Base-by-base conservation (phyloP, 176 grass and related monocot genomes). In the Musa beccarii region DNA sequence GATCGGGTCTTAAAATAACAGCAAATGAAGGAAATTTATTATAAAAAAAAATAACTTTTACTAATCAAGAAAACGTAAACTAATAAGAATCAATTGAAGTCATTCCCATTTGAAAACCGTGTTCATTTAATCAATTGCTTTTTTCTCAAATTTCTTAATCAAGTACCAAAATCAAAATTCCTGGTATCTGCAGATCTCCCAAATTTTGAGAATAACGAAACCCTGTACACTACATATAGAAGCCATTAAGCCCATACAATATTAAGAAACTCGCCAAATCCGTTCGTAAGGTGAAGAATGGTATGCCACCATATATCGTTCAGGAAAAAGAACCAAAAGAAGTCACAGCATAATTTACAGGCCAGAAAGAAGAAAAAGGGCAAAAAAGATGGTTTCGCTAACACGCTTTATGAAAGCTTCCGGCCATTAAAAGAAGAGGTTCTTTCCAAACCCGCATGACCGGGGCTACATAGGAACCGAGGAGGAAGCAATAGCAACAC, bases 281-380 rank as follows among this genome's bases (percentile, higher is more conserved):
- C 34, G 4, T 43, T 43, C 4, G 34, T 43, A 43, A 43, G 34
- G 34, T 6, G 34, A 43, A 43, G 34, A 43, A 43, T 6, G 34
- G 34, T 43, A 61, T 61, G 15, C 57, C 57, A 61, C 20, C 34
- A 61, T 7, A 61, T 61, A 61, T 21, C 3, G n/a, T 61, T 61
- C 15, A 70, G 66, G 9, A 70, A 49, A 51, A 20, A 70, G 21
- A 70, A 70, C 50, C 16, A 7, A 20, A 51, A 11, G 49, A 51
- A 51, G 34, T 22, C 22, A 11, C 19, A 17, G 68, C 49, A 17
- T 11, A 51, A 51, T 51, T 70, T 51, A 49, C 68, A 22, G 19
- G 8, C 62, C 67, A 69, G 67, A 69, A 75, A 69, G 51, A 20
- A 70, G 68, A 49, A 51, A 75, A 75, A n/a, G 23, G 22, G 51